phyloP scores from a whole-genome alignment of 106 monocot genomes.

The Chionographis japonica region DNA sequence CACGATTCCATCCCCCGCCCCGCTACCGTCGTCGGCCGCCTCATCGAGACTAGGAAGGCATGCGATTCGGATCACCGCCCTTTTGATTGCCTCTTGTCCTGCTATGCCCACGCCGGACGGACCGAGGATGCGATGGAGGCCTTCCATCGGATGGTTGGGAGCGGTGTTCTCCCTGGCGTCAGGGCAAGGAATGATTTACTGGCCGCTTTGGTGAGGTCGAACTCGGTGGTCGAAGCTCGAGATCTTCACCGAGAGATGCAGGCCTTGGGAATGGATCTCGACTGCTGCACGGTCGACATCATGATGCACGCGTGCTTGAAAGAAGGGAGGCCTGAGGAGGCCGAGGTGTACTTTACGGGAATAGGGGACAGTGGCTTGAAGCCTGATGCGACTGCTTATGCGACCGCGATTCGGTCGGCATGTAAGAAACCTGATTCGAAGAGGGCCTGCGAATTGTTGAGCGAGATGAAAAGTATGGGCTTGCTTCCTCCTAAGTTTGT shows the following conservation, averaged over 20 bases:
- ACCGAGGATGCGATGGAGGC: slow-evolving; percentile 25
- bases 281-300: slow-evolving; percentile 36
- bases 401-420: slow-evolving; percentile 23
- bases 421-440: slow-evolving; percentile 38
- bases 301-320: slow-evolving; percentile 54
- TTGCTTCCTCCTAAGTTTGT: slow-evolving; percentile 29
- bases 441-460: slow-evolving; percentile 36
- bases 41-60: slow-evolving; percentile 26
- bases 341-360: slow-evolving; percentile 36
- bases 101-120: slow-evolving; percentile 15
- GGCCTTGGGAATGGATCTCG: slow-evolving; percentile 27
- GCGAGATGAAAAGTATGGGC: slow-evolving; percentile 37
- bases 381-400: slow-evolving; percentile 33
- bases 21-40: slow-evolving; percentile 14
- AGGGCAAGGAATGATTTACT: slow-evolving; percentile 38
- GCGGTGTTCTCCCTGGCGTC: slow-evolving; percentile 22
- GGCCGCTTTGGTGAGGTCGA: slow-evolving; percentile 15
- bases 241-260: slow-evolving; percentile 36
- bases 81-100: slow-evolving; percentile 27
- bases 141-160: slow-evolving; percentile 31
- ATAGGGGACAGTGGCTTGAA: slow-evolving; percentile 21
- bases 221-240: slow-evolving; percentile 11
- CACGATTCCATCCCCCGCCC: slow-evolving; percentile 2
- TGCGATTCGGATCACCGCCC: slow-evolving; percentile 17
- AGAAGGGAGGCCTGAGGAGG: slow-evolving; percentile 27